phyloP scores from a whole-genome alignment of 1,284 basidiomycete genomes.

The Marasmius oreades region DNA sequence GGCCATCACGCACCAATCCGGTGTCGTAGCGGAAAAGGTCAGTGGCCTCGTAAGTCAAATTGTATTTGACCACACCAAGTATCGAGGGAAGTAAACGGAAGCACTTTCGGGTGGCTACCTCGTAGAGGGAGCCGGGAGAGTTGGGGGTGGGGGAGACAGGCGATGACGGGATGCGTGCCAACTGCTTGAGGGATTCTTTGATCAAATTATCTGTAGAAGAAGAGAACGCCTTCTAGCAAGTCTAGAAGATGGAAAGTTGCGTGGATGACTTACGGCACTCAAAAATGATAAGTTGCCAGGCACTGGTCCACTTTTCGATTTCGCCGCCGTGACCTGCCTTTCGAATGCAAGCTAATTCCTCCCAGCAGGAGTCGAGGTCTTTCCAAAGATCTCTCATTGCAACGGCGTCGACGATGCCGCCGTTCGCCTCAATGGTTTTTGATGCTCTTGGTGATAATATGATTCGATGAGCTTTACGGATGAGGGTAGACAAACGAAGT shows the following conservation, averaged over 20 bases:
- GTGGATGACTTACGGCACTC: constrained; percentile 60
- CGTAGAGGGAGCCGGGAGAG: constrained; percentile 34
- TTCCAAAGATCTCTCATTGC: constrained; percentile 75
- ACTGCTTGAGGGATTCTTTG: constrained; percentile 59
- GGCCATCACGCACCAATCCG: constrained; percentile 74
- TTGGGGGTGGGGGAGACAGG: constrained; percentile 21
- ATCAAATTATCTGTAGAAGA: constrained; percentile 54
- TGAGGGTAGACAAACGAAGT: constrained; percentile 66
- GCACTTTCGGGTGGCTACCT: constrained; percentile 46
- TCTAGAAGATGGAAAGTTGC: constrained; percentile 5
- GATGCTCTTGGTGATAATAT: constrained; percentile 74
- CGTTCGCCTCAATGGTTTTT: constrained; percentile 42
- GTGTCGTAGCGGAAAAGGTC: constrained; percentile 80
- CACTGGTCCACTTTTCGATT: constrained; percentile 59
- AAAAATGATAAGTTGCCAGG: constrained; percentile 76
- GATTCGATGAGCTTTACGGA: constrained; percentile 69
- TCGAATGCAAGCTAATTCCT: constrained; percentile 70
- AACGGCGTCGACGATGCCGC: constrained; percentile 51
- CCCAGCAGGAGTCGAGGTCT: constrained; percentile 75
- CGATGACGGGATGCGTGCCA: constrained; percentile 26
- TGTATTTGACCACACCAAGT: constrained; percentile 54
- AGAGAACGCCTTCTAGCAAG: constrained; percentile 5
- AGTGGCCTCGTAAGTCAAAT: constrained; percentile 42
- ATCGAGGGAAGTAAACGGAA: constrained; percentile 52
- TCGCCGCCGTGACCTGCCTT: constrained; percentile 41